These are phyloP conservation scores for Fusarium gaditjirri DNA, from an alignment of 2,329 filamentous ascomycete genomes.

Conservation along the genomic window DNA sequence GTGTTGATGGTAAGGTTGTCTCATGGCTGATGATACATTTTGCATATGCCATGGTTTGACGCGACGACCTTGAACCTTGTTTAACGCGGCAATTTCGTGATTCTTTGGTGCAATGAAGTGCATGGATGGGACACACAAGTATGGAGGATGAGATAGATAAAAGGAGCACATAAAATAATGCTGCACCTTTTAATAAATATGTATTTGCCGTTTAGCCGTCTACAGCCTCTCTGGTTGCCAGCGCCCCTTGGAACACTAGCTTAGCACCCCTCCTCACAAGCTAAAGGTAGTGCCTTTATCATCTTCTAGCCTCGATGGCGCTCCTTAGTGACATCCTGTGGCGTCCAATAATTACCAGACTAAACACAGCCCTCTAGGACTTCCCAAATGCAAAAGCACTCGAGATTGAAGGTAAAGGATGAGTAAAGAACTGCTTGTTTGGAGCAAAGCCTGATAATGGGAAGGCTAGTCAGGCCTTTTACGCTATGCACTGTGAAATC, in stretches of 20 bases:
- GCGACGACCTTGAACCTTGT: background rate
- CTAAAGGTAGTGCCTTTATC: background rate
- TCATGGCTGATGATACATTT: background rate
- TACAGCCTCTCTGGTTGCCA: background rate
- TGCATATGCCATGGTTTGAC: background rate
- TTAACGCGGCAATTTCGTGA: fast-evolving
- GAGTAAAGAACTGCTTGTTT: background rate
- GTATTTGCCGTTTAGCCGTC: background rate
- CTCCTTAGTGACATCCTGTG: background rate
- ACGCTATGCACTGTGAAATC: fast-evolving
- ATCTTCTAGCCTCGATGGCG: background rate
- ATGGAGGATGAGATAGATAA: no score
- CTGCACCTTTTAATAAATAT: background rate
- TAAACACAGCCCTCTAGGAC: background rate
- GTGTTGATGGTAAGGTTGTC: background rate
- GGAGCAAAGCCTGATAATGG: fast-evolving
- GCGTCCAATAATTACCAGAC: background rate
- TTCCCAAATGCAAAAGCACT: fast-evolving
- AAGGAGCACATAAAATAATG: fast-evolving
- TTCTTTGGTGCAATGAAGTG: no score
- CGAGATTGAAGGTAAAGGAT: background rate
- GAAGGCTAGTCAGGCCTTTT: fast-evolving
- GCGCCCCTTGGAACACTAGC: fast-evolving
- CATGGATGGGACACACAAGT: fast-evolving
- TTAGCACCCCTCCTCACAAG: background rate